phyloP scores from a whole-genome alignment of 495 filamentous ascomycete genomes.

The Penicillium bovifimosum region DNA sequence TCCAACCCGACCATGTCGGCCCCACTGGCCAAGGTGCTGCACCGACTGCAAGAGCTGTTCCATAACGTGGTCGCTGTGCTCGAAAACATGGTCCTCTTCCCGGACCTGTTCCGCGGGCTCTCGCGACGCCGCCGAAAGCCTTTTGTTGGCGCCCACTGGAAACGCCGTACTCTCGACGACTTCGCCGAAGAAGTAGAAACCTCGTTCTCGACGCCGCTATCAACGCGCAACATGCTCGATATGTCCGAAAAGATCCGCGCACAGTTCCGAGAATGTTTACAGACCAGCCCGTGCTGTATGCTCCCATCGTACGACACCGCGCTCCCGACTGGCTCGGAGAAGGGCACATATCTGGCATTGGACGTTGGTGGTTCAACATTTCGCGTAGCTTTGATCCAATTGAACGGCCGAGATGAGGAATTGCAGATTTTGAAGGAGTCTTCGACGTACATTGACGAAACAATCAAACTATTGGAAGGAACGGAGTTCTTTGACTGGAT shows the following conservation, averaged over 20 bases:
- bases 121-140: conserved; percentile 32
- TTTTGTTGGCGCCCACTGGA: conserved; percentile 36
- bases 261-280: conserved; percentile 51
- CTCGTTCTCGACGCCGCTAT: conserved; percentile 43
- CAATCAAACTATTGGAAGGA: conserved; percentile 48
- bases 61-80: conserved; percentile 46
- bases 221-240: conserved; percentile 38
- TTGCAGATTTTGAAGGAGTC: conserved; percentile 48
- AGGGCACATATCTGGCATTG: conserved; percentile 55
- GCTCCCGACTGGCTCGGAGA: conserved; percentile 55
- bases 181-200: conserved; percentile 46
- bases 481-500: conserved; percentile 65
- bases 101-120: conserved; percentile 42
- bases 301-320: conserved; percentile 61
- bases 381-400: conserved; percentile 55
- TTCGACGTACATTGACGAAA: conserved; percentile 49
- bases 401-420: conserved; percentile 44
- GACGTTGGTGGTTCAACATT: conserved; percentile 67
- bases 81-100: conserved; percentile 48
- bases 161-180: conserved; percentile 44
- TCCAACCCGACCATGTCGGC: conserved; percentile 30
- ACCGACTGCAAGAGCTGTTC: conserved; percentile 50
- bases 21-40: conserved; percentile 41
- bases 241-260: conserved; percentile 56
- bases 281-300: conserved; percentile 55